A percentile compares a stretch with the other conserved stretches of the same genome.
These are phyloP conservation scores for Yarrowia keelungensis DNA, from an alignment of 805 yeast species.

Conservation along the genomic window DNA sequence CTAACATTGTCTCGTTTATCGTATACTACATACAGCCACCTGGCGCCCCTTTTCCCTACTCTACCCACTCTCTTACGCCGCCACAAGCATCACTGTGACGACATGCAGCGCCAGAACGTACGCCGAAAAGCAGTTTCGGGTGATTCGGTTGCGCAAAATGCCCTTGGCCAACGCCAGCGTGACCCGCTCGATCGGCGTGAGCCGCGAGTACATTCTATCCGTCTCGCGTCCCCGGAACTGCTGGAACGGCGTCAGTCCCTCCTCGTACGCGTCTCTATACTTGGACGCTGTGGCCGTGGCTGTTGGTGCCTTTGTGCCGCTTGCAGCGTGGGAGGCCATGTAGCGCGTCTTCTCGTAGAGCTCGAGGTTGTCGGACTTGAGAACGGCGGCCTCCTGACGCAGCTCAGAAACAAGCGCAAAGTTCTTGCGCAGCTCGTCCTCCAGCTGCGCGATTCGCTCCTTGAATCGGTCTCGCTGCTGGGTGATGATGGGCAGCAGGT, in stretches of 20 bases:
- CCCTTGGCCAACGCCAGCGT: conserved; percentile 74
- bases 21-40: background rate
- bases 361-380: conserved; percentile 77
- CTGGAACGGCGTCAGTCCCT: conserved; percentile 81
- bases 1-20: too few relatives aligned
- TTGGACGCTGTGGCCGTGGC: conserved; percentile 46
- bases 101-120: conserved; percentile 78
- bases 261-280: conserved; percentile 72
- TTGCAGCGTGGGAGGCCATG: conserved; percentile 43
- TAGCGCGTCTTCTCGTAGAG: conserved; percentile 70
- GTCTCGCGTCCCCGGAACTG: conserved; percentile 79
- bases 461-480: conserved; percentile 95
- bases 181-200: conserved; percentile 81
- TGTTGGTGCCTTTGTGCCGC: conserved; percentile 39
- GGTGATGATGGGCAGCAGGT: conserved; percentile 82
- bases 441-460: conserved; percentile 80
- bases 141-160: conserved; percentile 73
- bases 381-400: conserved; percentile 64
- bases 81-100: conserved; percentile 62
- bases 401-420: conserved; percentile 62
- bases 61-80: background rate
- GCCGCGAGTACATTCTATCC: conserved; percentile 71
- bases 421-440: conserved; percentile 74
- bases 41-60: too few relatives aligned
- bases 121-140: conserved; percentile 72